These are phyloP conservation scores for Leccinum subtestaceum DNA, from an alignment of 768 basidiomycete genomes.

Conservation along the genomic window DNA sequence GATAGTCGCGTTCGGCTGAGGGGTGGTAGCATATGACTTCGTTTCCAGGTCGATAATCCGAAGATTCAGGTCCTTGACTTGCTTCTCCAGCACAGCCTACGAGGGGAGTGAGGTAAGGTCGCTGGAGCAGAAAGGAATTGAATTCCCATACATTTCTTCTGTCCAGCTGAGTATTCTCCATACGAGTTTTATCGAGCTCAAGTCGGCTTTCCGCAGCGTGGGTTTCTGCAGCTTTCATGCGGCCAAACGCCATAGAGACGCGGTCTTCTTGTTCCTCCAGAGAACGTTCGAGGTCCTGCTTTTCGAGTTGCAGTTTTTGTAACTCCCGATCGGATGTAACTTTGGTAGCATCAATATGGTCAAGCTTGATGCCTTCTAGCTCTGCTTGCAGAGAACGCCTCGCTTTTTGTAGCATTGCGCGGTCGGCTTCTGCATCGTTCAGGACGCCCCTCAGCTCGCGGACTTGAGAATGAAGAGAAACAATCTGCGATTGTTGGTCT, in stretches of 20 bases:
- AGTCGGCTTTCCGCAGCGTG: conserved; percentile 73
- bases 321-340: conserved; percentile 71
- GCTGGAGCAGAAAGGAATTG: neutral
- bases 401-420: conserved; percentile 76
- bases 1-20: conserved; percentile 52
- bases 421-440: conserved; percentile 83
- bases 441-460: conserved; percentile 77
- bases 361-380: conserved; percentile 75
- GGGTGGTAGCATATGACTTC: conserved; percentile 64
- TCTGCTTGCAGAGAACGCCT: conserved; percentile 78
- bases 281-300: conserved; percentile 76
- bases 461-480: conserved; percentile 81
- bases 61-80: conserved; percentile 80
- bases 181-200: conserved; percentile 70
- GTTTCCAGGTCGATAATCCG: conserved; percentile 83
- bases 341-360: conserved; percentile 66
- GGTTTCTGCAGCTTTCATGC: conserved; percentile 78
- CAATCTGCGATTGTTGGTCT: conserved; percentile 83
- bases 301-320: conserved; percentile 73
- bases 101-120: neutral
- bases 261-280: conserved; percentile 78
- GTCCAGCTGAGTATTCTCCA: conserved; percentile 82
- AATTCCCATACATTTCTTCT: conserved; percentile 60
- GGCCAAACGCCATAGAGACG: conserved; percentile 65
- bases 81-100: conserved; percentile 81